phyloP scores from a whole-genome alignment of 441 rosid genomes.

The Geranium incanum region DNA sequence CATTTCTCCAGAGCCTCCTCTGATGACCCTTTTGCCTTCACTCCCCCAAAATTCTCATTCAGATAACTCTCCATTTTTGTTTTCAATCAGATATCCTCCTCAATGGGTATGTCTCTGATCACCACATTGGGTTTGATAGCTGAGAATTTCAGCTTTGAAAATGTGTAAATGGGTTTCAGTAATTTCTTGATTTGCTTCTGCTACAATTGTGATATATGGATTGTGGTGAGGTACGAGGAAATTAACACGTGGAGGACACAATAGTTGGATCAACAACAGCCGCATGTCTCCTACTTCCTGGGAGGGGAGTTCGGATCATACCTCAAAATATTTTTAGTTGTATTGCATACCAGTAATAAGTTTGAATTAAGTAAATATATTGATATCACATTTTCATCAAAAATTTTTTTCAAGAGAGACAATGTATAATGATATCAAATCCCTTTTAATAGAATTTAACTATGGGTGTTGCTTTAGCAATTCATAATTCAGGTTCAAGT shows the following conservation, averaged over 20 bases:
- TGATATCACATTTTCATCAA: too few relatives aligned
- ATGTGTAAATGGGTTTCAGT: too few relatives aligned
- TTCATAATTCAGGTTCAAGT: too few relatives aligned
- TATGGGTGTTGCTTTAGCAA: too few relatives aligned
- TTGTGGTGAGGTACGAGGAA: background rate
- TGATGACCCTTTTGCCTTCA: slow-evolving; percentile 47
- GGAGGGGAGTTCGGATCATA: background rate
- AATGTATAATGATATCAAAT: too few relatives aligned
- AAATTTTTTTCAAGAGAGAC: too few relatives aligned
- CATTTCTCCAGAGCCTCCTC: slow-evolving; percentile 48
- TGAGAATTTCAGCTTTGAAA: too few relatives aligned
- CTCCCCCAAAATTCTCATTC: slow-evolving; percentile 41
- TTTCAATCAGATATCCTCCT: background rate
- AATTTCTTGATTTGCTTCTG: background rate
- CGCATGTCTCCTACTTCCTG: background rate
- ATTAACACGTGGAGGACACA: background rate
- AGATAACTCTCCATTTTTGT: slow-evolving; percentile 54
- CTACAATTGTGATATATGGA: background rate
- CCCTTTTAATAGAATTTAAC: too few relatives aligned
- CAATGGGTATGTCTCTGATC: background rate
- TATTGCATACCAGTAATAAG: too few relatives aligned
- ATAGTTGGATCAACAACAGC: background rate
- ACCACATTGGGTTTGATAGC: background rate
- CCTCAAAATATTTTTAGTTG: too few relatives aligned
- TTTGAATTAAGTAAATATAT: too few relatives aligned